Base-by-base conservation (phyloP, 2,329 filamentous ascomycete species). In the Phialemonium atrogriseum region DNA sequence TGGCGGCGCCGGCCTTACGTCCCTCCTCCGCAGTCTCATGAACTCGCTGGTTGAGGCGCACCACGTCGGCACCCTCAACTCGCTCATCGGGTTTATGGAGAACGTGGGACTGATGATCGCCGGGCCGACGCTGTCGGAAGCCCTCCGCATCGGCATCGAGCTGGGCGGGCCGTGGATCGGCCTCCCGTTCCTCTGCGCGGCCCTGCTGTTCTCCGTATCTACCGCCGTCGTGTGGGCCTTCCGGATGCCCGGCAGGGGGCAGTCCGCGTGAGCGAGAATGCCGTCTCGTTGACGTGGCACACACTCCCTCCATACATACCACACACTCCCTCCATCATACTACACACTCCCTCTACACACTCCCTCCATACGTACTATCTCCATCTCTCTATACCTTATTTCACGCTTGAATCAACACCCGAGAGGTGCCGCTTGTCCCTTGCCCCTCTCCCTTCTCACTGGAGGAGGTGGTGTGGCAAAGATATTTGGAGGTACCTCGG, bases 11-110 rank as follows among this genome's bases (percentile, higher is more conserved):
- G 69, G 70, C 5, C 58, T 65, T 27, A 31, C 44, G 0, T 43
- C 62, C 0, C 44, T 72, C 2, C 46, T 66, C 12, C 59, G 72
- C 20, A 66, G 63, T 4, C 48, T 76, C 6, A 47, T 74, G n/a
- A 73, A 66, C 26, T 58, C 60, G 8, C 45, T 75, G 9, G 66
- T 77, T 10, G 68, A 71, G 40, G 58, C 63, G 14, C 62, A 70
- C 36, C 64, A 72, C 5, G 56, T 73, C 10, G 72, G 68, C 14
- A 64, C 64, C 0, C 51, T 74, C 15, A 77, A 74, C 45, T 68
- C 65, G 5, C 52, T 68, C 4, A 54, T 77, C 8, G 58, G 62
- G 3, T 55, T 73, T 15, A 45, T 68, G 19, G 69, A 77, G 38
- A 64, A 60, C 7, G 24, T 64, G 9, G 65, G 70, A n/a, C 41